Conservation (phyloP, 371 early-diverging fungal genomes). For the Cladochytrium tenue region DNA sequence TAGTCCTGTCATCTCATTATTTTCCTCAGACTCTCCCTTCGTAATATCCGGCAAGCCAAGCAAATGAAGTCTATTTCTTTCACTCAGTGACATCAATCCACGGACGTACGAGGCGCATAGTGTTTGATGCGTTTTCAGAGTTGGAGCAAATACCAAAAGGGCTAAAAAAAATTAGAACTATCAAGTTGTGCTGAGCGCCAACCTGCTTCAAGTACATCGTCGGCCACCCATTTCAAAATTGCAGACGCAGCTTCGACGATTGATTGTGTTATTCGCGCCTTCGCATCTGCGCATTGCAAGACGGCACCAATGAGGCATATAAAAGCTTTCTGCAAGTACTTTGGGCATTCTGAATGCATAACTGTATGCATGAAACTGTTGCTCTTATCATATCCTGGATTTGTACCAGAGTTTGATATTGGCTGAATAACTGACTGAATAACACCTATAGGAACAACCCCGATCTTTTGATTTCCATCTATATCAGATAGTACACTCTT, state of each 20-base stretch:
- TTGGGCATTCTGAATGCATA: conserved; percentile 10
- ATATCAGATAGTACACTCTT: too few species aligned
- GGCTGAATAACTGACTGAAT: not conserved
- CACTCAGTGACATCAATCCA: conserved; percentile 14
- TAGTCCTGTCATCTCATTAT: too few species aligned
- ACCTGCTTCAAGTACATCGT: conserved; percentile 26
- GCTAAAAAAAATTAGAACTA: not conserved
- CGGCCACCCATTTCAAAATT: conserved; percentile 13
- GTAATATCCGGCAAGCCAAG: not conserved
- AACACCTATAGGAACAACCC: not conserved
- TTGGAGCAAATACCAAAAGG: conserved; percentile 4
- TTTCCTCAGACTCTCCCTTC: not conserved
- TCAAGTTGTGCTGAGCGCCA: not conserved
- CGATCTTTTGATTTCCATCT: too few species aligned
- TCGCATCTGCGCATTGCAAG: conserved; percentile 8
- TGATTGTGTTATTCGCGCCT: conserved; percentile 9
- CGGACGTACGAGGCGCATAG: conserved; percentile 32
- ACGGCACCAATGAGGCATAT: conserved; percentile 15
- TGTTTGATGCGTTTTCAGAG: conserved; percentile 23
- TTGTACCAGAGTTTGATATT: conserved; percentile 2
- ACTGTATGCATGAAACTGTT: conserved; percentile 14
- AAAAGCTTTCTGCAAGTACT: conserved; percentile 30
- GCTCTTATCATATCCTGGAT: not conserved
- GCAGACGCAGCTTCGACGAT: conserved; percentile 20
- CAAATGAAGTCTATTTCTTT: not conserved